Conservation (phyloP, 2,329 filamentous ascomycete species). For the Penicillium sp. region DNA sequence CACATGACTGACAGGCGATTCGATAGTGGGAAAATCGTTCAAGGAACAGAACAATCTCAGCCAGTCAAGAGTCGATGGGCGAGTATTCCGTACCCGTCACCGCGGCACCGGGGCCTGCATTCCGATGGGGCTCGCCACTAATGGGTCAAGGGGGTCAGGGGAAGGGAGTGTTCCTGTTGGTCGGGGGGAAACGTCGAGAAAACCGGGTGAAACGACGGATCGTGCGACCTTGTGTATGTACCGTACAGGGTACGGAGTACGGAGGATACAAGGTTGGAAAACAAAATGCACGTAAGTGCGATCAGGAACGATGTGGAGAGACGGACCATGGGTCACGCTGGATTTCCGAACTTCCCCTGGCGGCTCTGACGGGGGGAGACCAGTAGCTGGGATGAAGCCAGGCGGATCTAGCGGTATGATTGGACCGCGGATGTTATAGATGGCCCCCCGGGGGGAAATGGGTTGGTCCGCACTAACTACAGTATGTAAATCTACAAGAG, state of each 20-base stretch:
- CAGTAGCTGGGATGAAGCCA: neutral
- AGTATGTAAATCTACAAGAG: too few species aligned
- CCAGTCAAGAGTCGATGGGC: conserved; percentile 9
- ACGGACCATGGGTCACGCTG: conserved; percentile 14
- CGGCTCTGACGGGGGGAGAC: conserved; percentile 2
- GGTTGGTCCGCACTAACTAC: conserved; percentile 7
- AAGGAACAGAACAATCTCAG: conserved; percentile 14
- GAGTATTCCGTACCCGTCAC: conserved; percentile 36
- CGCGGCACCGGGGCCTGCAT: conserved; percentile 41
- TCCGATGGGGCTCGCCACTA: conserved; percentile 34
- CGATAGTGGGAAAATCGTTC: conserved; percentile 27
- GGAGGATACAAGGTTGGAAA: neutral
- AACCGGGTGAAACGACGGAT: conserved; percentile 6
- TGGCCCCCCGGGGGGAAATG: conserved; percentile 12
- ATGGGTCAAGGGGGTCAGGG: conserved; percentile 13
- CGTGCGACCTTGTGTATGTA: neutral
- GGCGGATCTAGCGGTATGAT: conserved; percentile 6
- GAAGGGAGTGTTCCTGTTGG: conserved; percentile 25
- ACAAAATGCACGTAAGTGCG: neutral
- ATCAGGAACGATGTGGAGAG: conserved; percentile 15
- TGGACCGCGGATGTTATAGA: conserved; percentile 24
- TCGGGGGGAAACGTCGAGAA: conserved; percentile 7
- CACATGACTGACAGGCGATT: conserved; percentile 27
- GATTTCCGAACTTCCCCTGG: conserved; percentile 8
- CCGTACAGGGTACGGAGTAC: neutral